These are phyloP conservation scores for Aspergillus biplanus DNA, from an alignment of 495 filamentous ascomycete species.

Conservation along the genomic window DNA sequence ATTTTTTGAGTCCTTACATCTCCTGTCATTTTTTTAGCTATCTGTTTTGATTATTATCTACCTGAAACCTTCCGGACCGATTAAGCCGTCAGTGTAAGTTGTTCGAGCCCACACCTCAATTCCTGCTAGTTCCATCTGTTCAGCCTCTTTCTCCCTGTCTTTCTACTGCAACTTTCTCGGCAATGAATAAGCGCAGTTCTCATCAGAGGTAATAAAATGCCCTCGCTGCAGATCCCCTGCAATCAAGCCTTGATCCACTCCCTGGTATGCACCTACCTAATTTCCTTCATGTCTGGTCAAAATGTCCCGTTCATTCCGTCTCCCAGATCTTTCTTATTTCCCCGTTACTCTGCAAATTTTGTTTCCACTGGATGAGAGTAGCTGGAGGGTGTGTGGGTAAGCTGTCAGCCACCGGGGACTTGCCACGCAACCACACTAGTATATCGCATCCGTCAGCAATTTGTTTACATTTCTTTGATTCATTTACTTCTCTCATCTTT, in stretches of 20 bases:
- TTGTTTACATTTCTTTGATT: background rate
- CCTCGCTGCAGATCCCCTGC: conserved; percentile 34
- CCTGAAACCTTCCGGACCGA: background rate
- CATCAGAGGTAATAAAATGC: conserved; percentile 23
- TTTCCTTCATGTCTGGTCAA: conserved; percentile 15
- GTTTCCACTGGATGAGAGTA: background rate
- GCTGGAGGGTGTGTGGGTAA: background rate
- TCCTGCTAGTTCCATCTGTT: conserved; percentile 16
- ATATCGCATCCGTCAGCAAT: background rate
- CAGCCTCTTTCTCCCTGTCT: conserved; percentile 8
- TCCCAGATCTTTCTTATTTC: conserved; percentile 1
- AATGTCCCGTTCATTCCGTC: conserved; percentile 9
- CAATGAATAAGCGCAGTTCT: conserved; percentile 36
- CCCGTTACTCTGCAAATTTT: background rate
- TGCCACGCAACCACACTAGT: conserved; percentile 6
- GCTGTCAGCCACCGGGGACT: conserved; percentile 9
- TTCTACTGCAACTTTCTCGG: conserved; percentile 24
- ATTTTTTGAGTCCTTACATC: background rate
- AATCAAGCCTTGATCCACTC: conserved; percentile 31
- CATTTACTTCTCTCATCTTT: background rate
- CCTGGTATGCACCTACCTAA: conserved; percentile 22
- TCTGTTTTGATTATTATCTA: background rate
- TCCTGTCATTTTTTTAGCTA: background rate
- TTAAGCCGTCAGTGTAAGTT: conserved; percentile 13
- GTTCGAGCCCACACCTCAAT: conserved; percentile 3